Percentiles rank a stretch among this genome's conserved stretches.
These are phyloP conservation scores for Capronia epimyces DNA, from an alignment of 2,329 filamentous ascomycete genomes.

Conservation along the genomic window DNA sequence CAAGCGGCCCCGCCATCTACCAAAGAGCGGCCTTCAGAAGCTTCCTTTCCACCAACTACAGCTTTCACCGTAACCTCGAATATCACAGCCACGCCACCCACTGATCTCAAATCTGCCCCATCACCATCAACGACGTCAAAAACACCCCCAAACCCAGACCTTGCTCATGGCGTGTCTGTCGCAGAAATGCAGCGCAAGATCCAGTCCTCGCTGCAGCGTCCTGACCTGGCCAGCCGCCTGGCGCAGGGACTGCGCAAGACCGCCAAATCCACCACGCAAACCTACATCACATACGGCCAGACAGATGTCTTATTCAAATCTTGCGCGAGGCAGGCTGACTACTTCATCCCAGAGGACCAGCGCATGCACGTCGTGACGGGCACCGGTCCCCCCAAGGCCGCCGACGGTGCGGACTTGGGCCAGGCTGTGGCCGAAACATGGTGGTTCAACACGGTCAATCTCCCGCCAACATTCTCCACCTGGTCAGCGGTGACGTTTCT, in stretches of 20 bases:
- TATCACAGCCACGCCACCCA: slow-evolving; percentile 9
- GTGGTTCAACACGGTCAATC: slow-evolving; percentile 36
- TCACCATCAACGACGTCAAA: background rate
- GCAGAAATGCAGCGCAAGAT: slow-evolving; percentile 22
- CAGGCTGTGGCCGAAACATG: slow-evolving; percentile 41
- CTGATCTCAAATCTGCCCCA: background rate
- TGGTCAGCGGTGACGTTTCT: slow-evolving; percentile 97
- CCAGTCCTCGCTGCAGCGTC: slow-evolving; percentile 4
- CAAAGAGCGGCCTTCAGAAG: background rate
- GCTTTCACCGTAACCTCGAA: slow-evolving; percentile 18
- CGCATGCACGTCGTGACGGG: slow-evolving; percentile 50
- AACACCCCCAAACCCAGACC: background rate
- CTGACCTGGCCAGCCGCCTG: slow-evolving; percentile 12
- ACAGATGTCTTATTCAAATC: slow-evolving; percentile 74
- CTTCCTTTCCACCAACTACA: slow-evolving; percentile 10
- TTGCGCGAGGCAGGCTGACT: slow-evolving; percentile 68
- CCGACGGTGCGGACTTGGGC: slow-evolving; percentile 77
- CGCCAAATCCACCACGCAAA: slow-evolving; percentile 48
- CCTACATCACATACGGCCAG: slow-evolving; percentile 72
- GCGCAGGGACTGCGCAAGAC: slow-evolving; percentile 31
- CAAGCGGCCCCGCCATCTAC: slow-evolving; percentile 1
- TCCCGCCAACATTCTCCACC: slow-evolving; percentile 83
- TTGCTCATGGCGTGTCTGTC: background rate
- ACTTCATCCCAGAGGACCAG: slow-evolving; percentile 65
- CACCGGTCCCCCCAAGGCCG: slow-evolving; percentile 52